Conservation (phyloP, 331 rosid genomes). For the Erythrophleum ivorense region DNA sequence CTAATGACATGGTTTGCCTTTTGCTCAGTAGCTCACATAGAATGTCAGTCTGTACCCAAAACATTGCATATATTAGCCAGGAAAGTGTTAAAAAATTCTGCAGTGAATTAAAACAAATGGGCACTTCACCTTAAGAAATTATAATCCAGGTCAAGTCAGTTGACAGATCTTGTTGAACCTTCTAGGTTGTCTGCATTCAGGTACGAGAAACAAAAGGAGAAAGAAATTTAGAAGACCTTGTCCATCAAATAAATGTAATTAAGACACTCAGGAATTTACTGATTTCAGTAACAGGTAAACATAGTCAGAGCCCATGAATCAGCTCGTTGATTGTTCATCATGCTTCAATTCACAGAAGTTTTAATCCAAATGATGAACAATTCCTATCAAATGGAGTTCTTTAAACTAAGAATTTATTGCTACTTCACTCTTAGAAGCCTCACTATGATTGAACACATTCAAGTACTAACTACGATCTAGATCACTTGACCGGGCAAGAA, state of each 20-base stretch:
- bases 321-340: neutral
- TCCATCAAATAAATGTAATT: neutral
- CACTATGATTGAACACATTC: neutral
- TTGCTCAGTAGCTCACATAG: conserved; percentile 17
- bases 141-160: neutral
- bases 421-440: neutral
- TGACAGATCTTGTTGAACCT: conserved; percentile 1
- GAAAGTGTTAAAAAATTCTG: conserved; percentile 1
- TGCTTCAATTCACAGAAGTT: neutral
- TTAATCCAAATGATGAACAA: neutral
- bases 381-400: neutral
- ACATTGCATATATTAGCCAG: conserved; percentile 20
- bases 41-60: conserved; percentile 35
- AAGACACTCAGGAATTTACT: neutral
- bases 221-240: neutral
- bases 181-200: conserved; percentile 15
- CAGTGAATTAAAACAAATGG: neutral
- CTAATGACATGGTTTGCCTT: conserved; percentile 53
- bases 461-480: neutral
- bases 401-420: neutral
- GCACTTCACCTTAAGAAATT: neutral
- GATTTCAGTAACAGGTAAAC: neutral
- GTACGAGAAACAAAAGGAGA: neutral
- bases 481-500: neutral
- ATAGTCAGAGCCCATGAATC: neutral